These are phyloP conservation scores for Oropetium thomaeum DNA, from an alignment of 176 grass and related monocot genomes.

Conservation along the genomic window DNA sequence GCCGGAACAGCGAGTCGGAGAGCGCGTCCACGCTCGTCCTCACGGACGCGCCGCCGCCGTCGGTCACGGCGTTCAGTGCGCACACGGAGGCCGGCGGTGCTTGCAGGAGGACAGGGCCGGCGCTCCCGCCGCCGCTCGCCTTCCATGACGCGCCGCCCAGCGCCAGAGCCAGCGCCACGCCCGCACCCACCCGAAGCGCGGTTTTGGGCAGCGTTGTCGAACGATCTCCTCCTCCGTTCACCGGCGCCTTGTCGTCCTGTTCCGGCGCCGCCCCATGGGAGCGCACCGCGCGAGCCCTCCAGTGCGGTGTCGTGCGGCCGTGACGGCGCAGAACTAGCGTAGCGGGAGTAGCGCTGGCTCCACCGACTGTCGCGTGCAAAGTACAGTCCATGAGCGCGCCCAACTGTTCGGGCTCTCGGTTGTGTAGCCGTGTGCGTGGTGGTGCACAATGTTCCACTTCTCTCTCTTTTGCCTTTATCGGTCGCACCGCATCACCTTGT, in stretches of 20 bases:
- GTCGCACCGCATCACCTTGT: background rate
- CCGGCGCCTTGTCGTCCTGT: background rate
- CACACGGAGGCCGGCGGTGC: conserved; percentile 13
- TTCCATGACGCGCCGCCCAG: conserved; percentile 38
- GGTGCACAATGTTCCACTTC: background rate
- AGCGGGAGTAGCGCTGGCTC: background rate
- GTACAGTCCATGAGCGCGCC: conserved; percentile 11
- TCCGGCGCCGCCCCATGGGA: background rate
- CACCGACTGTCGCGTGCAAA: background rate
- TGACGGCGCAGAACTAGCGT: background rate
- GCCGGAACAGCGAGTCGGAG: conserved; percentile 51
- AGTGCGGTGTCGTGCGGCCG: background rate
- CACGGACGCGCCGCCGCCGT: background rate
- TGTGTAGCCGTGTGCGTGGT: background rate
- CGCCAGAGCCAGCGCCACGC: conserved; percentile 37
- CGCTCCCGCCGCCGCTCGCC: conserved; percentile 28
- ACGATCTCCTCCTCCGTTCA: background rate
- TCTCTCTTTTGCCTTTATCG: background rate
- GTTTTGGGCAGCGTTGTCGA: background rate
- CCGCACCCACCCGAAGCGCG: conserved; percentile 32
- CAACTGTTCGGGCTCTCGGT: background rate
- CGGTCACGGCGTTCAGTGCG: conserved; percentile 21
- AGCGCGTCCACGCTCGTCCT: conserved; percentile 48
- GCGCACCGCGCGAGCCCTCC: background rate
- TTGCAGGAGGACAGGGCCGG: background rate